phyloP scores from a whole-genome alignment of 495 filamentous ascomycete species.

The Neurospora hispaniola region DNA sequence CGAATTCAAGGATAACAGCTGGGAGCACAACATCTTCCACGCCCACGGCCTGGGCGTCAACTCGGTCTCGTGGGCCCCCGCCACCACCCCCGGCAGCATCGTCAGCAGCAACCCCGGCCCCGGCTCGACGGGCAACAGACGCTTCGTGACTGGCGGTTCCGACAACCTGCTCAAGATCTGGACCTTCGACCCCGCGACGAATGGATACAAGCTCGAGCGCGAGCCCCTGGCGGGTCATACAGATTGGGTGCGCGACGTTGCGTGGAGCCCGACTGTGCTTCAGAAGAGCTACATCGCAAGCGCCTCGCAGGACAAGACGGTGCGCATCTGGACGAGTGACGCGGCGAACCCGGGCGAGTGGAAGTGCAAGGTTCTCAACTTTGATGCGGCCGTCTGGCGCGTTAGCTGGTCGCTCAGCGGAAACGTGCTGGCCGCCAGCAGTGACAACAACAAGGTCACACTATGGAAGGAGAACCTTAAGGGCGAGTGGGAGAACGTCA shows the following conservation, averaged over 20 bases:
- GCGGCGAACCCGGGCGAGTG: slow-evolving; percentile 52
- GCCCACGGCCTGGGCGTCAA: slow-evolving; percentile 92
- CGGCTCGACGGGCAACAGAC: slow-evolving; percentile 47
- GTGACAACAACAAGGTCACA: slow-evolving; percentile 93
- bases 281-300: slow-evolving; percentile 92
- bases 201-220: slow-evolving; percentile 42
- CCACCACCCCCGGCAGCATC: slow-evolving; percentile 65
- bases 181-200: slow-evolving; percentile 42
- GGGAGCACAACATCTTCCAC: slow-evolving; percentile 73
- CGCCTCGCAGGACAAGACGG: slow-evolving; percentile 91
- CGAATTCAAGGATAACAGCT: slow-evolving; percentile 92
- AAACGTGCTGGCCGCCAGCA: slow-evolving; percentile 88
- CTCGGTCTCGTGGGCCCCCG: slow-evolving; percentile 89
- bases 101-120: slow-evolving; percentile 57
- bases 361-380: slow-evolving; percentile 70
- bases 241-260: slow-evolving; percentile 97
- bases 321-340: slow-evolving; percentile 88
- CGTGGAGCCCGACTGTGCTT: slow-evolving; percentile 88
- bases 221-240: slow-evolving; percentile 63
- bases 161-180: slow-evolving; percentile 92
- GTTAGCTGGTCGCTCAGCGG: slow-evolving; percentile 97
- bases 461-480: slow-evolving; percentile 77
- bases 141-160: slow-evolving; percentile 88
- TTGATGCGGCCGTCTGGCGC: slow-evolving; percentile 85
- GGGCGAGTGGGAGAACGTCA: slow-evolving; percentile 86